Evolutionary conservation across 2,329 filamentous ascomycete species (phyloP), one percentile per base, ranked within the genome.

Genomic region (Cadophora sp.): DNA sequence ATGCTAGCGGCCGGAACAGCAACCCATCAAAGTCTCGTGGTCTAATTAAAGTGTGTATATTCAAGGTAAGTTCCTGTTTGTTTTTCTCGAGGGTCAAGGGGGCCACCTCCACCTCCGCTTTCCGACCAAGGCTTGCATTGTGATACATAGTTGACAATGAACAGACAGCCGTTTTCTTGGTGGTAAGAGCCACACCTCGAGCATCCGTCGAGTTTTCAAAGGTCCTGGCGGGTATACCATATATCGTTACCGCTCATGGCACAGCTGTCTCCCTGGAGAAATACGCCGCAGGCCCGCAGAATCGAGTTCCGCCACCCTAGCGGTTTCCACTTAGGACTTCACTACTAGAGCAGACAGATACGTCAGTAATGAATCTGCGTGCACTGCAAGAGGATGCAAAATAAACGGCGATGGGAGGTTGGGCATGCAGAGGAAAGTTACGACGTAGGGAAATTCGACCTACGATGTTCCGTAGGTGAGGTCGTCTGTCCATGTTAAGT

Each of bases 231-330:
- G 9, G n/a, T 43, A 3, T 43, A 14, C 41, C 58, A 60, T 22
- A 60, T 60, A 18, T 60, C 39, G 41, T 60, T 60, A 9, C 58
- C 58, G 16, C 58, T 60, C 24, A 60, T 43, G 4, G 58, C 11
- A 48, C 58, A 60, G 22, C 48, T 48, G 5, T 11, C 27, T 5
- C 58, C 58, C 20, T 60, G 58, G 18, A 60, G 24, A n/a, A 60
- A 60, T 1, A 60, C 58, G 7, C 58, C 58, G 8, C 58, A 60
- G 24, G 3, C 2, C 58, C 58, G 8, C 58, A 60, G 24, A 11
- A 9, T 33, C 58, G 2, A 3, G 58, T 60, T 22, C 39, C 20
- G 16, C 48, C 58, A 7, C 58, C 58, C 0, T 11, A 6, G 13
- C 58, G 48, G 41, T 24, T 24, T 43, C 58, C 58, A 48, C 9